phyloP scores from a whole-genome alignment of 2,329 filamentous ascomycete species.

The Lithohypha guttulata region DNA sequence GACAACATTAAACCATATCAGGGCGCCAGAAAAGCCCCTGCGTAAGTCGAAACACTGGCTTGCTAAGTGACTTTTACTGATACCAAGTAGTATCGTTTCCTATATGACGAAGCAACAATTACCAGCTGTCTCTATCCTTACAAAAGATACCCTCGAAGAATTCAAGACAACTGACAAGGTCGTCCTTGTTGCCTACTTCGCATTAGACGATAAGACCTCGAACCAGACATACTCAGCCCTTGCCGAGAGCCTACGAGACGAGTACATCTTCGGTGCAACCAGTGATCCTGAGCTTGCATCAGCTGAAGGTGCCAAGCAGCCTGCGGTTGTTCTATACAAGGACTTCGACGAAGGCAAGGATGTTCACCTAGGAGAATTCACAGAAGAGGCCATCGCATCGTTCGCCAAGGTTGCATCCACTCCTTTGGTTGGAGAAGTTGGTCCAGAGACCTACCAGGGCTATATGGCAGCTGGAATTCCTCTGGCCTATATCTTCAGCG shows the following conservation, averaged over 20 bases:
- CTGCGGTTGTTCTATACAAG: slow-evolving; percentile 91
- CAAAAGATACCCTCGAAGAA: slow-evolving; percentile 73
- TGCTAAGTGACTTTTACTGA: slow-evolving; percentile 18
- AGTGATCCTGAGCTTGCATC: slow-evolving; percentile 75
- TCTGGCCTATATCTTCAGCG: slow-evolving; percentile 94
- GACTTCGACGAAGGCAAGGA: slow-evolving; percentile 93
- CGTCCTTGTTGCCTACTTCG: slow-evolving; percentile 81
- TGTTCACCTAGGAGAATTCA: slow-evolving; percentile 70
- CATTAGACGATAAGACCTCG: slow-evolving; percentile 66
- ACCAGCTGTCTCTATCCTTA: slow-evolving; percentile 76
- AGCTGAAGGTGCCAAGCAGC: slow-evolving; percentile 78
- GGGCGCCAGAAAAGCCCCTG: slow-evolving; percentile 78
- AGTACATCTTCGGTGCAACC: slow-evolving; percentile 82
- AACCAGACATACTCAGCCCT: slow-evolving; percentile 71
- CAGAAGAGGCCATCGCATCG: slow-evolving; percentile 63
- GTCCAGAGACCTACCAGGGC: slow-evolving; percentile 86
- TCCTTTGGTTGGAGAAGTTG: slow-evolving; percentile 88
- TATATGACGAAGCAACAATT: slow-evolving; percentile 99
- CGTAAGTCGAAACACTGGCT: slow-evolving; percentile 33
- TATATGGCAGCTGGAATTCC: slow-evolving; percentile 93
- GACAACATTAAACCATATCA: slow-evolving; percentile 74
- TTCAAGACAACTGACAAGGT: slow-evolving; percentile 99
- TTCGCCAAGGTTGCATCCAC: slow-evolving; percentile 80
- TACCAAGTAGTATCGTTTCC: slow-evolving; percentile 46
- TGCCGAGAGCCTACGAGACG: slow-evolving; percentile 70